A percentile compares a stretch with the other conserved stretches of the same genome.
Evolutionary conservation across 805 yeast genomes (phyloP).

Genomic region (Saccharomyces eubayanus): DNA sequence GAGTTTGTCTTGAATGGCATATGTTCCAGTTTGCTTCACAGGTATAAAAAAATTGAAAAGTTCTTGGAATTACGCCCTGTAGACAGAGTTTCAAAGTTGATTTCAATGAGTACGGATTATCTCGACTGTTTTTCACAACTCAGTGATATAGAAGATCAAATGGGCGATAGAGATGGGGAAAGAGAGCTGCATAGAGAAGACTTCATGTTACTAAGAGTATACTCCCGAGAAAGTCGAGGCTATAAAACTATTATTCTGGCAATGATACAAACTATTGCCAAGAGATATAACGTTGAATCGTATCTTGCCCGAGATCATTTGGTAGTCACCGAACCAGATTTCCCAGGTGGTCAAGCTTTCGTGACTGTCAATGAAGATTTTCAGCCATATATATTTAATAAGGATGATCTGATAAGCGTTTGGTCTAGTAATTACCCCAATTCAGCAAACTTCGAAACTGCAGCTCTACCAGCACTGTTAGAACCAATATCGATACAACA

Average conservation of each 20-base stretch:
- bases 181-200: constrained; percentile 10
- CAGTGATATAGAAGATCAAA: background rate
- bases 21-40: background rate
- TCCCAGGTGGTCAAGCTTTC: background rate
- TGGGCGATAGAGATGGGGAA: background rate
- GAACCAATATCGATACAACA: background rate
- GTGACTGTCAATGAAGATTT: background rate
- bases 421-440: background rate
- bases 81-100: background rate
- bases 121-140: background rate
- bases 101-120: background rate
- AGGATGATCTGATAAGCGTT: background rate
- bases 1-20: background rate
- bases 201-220: constrained; percentile 19
- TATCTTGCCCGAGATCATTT: background rate
- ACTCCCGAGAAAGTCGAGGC: constrained; percentile 21
- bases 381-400: background rate
- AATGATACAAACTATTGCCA: constrained; percentile 18
- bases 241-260: constrained; percentile 15
- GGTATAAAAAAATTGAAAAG: background rate
- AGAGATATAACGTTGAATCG: constrained; percentile 11
- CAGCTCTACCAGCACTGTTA: background rate
- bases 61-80: background rate
- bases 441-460: background rate
- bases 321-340: background rate